A percentile compares a stretch with the other conserved stretches of the same genome.
Evolutionary conservation across 495 filamentous ascomycete species (phyloP).

Genomic region (Penicillium daleae): DNA sequence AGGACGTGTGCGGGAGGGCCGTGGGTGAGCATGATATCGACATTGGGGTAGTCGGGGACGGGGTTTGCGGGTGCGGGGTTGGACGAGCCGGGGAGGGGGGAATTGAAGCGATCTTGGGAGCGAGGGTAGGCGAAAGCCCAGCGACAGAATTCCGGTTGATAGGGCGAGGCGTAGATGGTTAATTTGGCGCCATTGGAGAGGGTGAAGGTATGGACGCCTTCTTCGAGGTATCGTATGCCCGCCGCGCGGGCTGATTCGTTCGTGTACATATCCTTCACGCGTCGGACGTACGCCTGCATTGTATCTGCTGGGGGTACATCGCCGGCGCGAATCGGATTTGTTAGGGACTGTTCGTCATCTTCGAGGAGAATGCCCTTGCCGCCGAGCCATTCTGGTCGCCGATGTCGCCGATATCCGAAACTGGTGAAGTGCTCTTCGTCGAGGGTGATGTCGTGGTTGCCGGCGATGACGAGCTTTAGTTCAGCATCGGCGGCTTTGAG

Average conservation of each 20-base stretch:
- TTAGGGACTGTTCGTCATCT: slow-evolving; percentile 17
- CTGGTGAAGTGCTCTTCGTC: slow-evolving; percentile 57
- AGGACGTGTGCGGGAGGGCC: slow-evolving; percentile 66
- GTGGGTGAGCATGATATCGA: slow-evolving; percentile 76
- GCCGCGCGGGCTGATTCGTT: slow-evolving; percentile 47
- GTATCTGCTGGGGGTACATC: slow-evolving; percentile 4
- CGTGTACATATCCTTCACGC: slow-evolving; percentile 51
- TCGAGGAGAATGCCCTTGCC: slow-evolving; percentile 11
- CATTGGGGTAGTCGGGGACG: slow-evolving; percentile 49
- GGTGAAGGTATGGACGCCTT: slow-evolving; percentile 61
- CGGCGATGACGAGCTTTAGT: slow-evolving; percentile 78
- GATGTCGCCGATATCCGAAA: slow-evolving; percentile 39
- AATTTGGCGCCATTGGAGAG: slow-evolving; percentile 62
- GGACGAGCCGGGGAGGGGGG: slow-evolving; percentile 22
- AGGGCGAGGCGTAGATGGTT: slow-evolving; percentile 72
- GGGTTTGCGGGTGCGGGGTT: slow-evolving; percentile 41
- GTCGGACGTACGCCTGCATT: slow-evolving; percentile 24
- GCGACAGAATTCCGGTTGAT: slow-evolving; percentile 60
- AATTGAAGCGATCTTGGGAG: slow-evolving; percentile 59
- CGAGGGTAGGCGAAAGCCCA: slow-evolving; percentile 67
- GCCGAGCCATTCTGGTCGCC: slow-evolving; percentile 27
- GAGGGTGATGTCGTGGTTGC: slow-evolving; percentile 78
- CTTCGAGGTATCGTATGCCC: slow-evolving; percentile 68
- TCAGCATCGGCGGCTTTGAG: slow-evolving; percentile 61
- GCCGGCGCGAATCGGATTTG: slow-evolving; percentile 10